Conservation (phyloP, 2,329 filamentous ascomycete genomes). For the Verticillium longisporum region DNA sequence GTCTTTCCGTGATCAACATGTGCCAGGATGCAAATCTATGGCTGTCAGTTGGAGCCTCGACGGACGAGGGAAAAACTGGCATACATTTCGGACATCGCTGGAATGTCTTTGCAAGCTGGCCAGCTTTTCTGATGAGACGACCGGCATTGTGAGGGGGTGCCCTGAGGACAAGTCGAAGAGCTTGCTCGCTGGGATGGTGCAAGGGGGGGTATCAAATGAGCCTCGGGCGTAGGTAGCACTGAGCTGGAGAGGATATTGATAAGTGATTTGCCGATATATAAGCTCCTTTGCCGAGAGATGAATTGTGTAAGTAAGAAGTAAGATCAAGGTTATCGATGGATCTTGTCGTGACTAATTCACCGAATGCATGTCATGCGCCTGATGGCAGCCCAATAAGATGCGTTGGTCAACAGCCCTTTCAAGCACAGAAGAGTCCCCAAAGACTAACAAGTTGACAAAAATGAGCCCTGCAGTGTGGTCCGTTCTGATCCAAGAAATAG, state of each 20-base stretch:
- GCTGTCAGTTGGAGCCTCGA: constrained; percentile 10
- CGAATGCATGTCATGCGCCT: background rate
- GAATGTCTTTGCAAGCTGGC: constrained; percentile 82
- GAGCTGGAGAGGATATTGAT: constrained; percentile 2
- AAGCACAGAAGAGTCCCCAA: background rate
- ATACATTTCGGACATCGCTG: constrained; percentile 86
- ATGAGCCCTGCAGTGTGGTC: background rate
- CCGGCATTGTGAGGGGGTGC: constrained; percentile 61
- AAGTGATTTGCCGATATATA: constrained; percentile 4
- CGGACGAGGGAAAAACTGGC: constrained; percentile 16
- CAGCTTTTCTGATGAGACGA: constrained; percentile 85
- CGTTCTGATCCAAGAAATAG: background rate
- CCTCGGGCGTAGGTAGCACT: background rate
- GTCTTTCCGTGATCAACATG: constrained; percentile 99
- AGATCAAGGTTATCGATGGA: background rate
- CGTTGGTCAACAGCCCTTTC: background rate
- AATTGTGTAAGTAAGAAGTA: background rate
- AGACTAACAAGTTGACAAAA: background rate
- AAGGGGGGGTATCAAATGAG: background rate
- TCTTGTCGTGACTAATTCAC: background rate
- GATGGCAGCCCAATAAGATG: background rate
- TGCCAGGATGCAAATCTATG: constrained; percentile 85
- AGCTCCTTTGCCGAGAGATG: background rate
- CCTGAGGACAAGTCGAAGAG: background rate
- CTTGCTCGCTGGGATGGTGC: background rate